Percentiles rank a stretch among this genome's conserved stretches.
phyloP scores from a whole-genome alignment of 1,284 basidiomycete genomes.

The Heliocybe sulcata region DNA sequence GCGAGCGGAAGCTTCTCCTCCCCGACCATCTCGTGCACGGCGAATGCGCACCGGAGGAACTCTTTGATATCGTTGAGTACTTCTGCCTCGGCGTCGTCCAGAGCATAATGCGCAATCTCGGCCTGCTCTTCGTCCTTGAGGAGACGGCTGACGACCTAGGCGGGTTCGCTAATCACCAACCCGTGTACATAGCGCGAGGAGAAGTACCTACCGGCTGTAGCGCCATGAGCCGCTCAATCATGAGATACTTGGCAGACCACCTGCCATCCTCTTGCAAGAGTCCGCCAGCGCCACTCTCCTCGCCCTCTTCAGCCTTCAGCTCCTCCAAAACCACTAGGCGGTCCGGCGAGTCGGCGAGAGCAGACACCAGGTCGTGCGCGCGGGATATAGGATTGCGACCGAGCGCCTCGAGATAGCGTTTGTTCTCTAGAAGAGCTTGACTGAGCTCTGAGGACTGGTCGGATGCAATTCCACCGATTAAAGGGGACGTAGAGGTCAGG shows the following conservation, averaged over 20 bases:
- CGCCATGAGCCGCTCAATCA: neutral
- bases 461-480: neutral
- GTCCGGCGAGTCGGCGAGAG: neutral
- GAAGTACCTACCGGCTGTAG: neutral
- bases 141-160: neutral
- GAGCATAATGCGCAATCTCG: neutral
- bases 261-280: neutral
- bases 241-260: neutral
- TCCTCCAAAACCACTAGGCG: neutral
- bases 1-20: conserved; percentile 1
- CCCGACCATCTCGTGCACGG: conserved; percentile 1
- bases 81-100: neutral
- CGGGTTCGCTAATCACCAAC: neutral
- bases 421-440: neutral
- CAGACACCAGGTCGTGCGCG: neutral
- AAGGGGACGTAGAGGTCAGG: neutral
- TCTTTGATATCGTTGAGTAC: conserved; percentile 3
- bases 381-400: neutral
- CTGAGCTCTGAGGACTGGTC: neutral
- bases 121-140: neutral
- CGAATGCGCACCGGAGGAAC: neutral
- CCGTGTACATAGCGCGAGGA: neutral
- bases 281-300: neutral
- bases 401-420: neutral
- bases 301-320: neutral